Evolutionary conservation across 352 stramenopile species (phyloP), one percentile per base, ranked within the genome.

Genomic region (Phytophthora niederhauseri): DNA sequence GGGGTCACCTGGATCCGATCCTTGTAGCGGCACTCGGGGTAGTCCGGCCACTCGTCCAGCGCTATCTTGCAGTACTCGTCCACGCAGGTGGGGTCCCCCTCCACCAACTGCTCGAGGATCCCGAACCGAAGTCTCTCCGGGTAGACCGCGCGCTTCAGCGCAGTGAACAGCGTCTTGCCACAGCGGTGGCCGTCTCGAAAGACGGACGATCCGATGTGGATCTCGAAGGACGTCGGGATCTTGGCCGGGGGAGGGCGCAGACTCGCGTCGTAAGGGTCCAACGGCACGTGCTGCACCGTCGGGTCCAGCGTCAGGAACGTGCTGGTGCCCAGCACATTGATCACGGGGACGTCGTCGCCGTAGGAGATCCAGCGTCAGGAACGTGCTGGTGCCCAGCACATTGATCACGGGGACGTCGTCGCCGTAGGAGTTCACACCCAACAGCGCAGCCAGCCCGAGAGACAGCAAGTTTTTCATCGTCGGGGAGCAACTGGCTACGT

Each of bases 121-220:
- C 87, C 87, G 70, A 94, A 92, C 63, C 80, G 89, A 20, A 94
- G 34, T 15, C 85, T 77, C 30, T 89, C 85, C 0, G 84, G 87
- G 48, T 92, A 61, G 43, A 61, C 72, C 1, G 84, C 82, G 49
- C 84, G 73, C 67, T 82, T 87, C 17, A 92, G 79, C 2, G 83
- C 86, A 31, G 86, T 92, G 64, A 90, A 82, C 12, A 94, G 76
- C 19, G 86, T 94, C 66, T 91, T 89, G 20, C 79, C 84, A 65
- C 86, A 94, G 7, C 86, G 84, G 56, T 81, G 80, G 46, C 80
- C 83, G 51, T 93, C 86, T 22, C 87, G 85, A 60, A 94, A 94
- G 43, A 92, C 84, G 41, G 87, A 93, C 22, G 91, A 77, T 0
- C 87, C 87, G 12, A 94, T 71, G 63, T 90, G 91, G 50, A 87